A percentile compares a stretch with the other conserved stretches of the same genome.
Evolutionary conservation across 2,329 filamentous ascomycete genomes (phyloP).

Genomic region (Microsporum canis): DNA sequence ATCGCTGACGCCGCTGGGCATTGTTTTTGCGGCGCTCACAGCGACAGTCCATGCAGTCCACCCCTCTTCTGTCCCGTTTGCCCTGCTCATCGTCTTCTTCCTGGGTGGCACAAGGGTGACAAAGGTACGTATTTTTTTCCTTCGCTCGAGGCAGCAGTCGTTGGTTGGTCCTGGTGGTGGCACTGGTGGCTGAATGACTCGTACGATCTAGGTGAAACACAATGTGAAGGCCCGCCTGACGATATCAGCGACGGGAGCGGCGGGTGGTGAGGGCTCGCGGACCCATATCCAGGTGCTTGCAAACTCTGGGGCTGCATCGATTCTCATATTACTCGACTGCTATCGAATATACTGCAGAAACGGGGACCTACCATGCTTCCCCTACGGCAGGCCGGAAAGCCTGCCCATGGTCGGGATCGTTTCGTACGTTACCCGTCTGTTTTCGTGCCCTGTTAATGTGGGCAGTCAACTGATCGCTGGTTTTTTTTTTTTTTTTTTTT

Average conservation of each 20-base stretch:
- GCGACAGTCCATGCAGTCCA: slow-evolving; percentile 77
- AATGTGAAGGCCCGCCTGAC: slow-evolving; percentile 74
- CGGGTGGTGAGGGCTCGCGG: slow-evolving; percentile 67
- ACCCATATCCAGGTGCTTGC: slow-evolving; percentile 83
- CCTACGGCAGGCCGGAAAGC: slow-evolving; percentile 23
- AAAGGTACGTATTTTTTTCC: slow-evolving; percentile 47
- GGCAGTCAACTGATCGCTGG: background rate
- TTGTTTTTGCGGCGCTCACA: slow-evolving; percentile 60
- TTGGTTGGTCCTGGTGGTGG: background rate
- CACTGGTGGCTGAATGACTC: background rate
- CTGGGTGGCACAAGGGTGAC: slow-evolving; percentile 72
- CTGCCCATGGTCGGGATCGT: slow-evolving; percentile 32
- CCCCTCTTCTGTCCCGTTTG: slow-evolving; percentile 87
- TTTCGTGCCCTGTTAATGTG: background rate
- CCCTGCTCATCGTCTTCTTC: slow-evolving; percentile 73
- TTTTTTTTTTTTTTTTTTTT: background rate
- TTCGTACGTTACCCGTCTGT: slow-evolving; percentile 22
- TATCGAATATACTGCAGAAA: slow-evolving; percentile 28
- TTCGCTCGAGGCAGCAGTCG: background rate
- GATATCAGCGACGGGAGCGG: slow-evolving; percentile 57
- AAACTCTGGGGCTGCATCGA: slow-evolving; percentile 69
- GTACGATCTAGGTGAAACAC: slow-evolving; percentile 59
- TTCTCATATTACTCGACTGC: slow-evolving; percentile 46
- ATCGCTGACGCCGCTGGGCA: slow-evolving; percentile 66
- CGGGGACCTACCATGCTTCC: slow-evolving; percentile 28